Evolutionary conservation across 2,329 filamentous ascomycete genomes (phyloP), one percentile per base, ranked within the genome.

Genomic region (Rosellinia necatrix): DNA sequence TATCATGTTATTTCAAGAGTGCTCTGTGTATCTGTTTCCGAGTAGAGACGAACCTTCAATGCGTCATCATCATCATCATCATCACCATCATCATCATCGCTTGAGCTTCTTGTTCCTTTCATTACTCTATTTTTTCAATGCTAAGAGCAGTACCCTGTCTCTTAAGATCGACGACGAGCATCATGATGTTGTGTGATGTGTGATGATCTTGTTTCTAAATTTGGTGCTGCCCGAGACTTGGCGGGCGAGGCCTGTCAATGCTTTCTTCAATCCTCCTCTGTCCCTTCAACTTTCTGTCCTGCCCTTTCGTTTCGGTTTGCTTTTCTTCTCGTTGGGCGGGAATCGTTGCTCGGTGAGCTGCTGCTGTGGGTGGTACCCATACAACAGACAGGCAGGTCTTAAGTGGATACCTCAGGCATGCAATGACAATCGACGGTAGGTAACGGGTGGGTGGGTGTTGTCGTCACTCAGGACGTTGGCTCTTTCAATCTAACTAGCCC

Each of bases 171-270:
- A 29, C 38, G 30, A 27, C 13, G 15, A n/a, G n/a, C n/a, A 30
- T 38, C 15, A 49, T 54, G 38, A 37, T 47, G 15, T 46, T 19
- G 17, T 15, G n/a, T n/a, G n/a, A n/a, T 32, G 9, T 35, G 3
- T 12, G 27, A n/a, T n/a, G n/a, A n/a, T n/a, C n/a, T 6, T 30
- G 22, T 40, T 57, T 49, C 54, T 57, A 53, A 49, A 53, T 57
- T 53, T 24, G 50, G 49, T 12, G 24, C 25, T 25, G 27, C 9
- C 25, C 25, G 42, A 35, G 27, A 15, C 35, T 53, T 17, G 35
- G 43, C 34, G 17, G 7, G n/a, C 3, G 6, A 22, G 21, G 25
- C 7, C 12, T 7, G 32, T 29, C 27, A 51, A 51, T 43, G 49
- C 49, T 17, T 29, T n/a, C n/a, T n/a, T n/a, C n/a, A n/a, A n/a